A percentile compares a stretch with the other conserved stretches of the same genome.
phyloP scores from a whole-genome alignment of 2,329 filamentous ascomycete genomes.

The Zymoseptoria passerinii region DNA sequence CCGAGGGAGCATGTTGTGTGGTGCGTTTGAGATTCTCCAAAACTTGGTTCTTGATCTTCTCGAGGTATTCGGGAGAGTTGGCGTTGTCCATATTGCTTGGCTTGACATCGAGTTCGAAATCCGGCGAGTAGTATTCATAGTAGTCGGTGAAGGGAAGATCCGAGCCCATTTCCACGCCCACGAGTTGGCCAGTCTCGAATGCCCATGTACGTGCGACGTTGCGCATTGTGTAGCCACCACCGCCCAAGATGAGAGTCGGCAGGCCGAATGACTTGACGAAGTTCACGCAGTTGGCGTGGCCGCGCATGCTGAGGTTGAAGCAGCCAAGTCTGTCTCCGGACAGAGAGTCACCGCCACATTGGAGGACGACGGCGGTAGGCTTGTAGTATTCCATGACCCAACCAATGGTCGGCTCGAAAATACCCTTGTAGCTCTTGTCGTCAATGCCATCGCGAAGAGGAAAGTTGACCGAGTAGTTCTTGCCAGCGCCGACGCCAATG shows the following conservation, averaged over 20 bases:
- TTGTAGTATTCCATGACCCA: conserved; percentile 62
- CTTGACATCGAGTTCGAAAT: conserved; percentile 61
- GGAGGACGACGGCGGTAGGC: conserved; percentile 59
- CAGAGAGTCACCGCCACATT: conserved; percentile 60
- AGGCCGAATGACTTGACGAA: conserved; percentile 61
- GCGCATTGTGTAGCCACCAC: conserved; percentile 63
- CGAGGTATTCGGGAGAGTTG: conserved; percentile 59
- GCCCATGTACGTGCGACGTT: conserved; percentile 56
- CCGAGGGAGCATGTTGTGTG: conserved; percentile 52
- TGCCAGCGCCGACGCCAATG: conserved; percentile 58
- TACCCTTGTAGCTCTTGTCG: conserved; percentile 57
- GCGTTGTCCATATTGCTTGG: conserved; percentile 67
- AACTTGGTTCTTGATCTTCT: conserved; percentile 58
- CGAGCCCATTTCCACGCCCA: conserved; percentile 70
- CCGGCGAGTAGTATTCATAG: conserved; percentile 69
- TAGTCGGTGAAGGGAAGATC: conserved; percentile 96
- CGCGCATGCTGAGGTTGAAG: conserved; percentile 63
- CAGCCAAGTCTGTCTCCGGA: conserved; percentile 60
- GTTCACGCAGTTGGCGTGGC: conserved; percentile 61
- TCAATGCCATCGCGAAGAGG: conserved; percentile 62
- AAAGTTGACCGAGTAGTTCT: conserved; percentile 62
- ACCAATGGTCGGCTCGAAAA: conserved; percentile 60
- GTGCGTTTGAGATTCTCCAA: conserved; percentile 60
- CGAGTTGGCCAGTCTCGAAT: conserved; percentile 67
- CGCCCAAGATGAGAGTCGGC: conserved; percentile 57